Conservation (phyloP, 768 basidiomycete genomes). For the Mycena venus region DNA sequence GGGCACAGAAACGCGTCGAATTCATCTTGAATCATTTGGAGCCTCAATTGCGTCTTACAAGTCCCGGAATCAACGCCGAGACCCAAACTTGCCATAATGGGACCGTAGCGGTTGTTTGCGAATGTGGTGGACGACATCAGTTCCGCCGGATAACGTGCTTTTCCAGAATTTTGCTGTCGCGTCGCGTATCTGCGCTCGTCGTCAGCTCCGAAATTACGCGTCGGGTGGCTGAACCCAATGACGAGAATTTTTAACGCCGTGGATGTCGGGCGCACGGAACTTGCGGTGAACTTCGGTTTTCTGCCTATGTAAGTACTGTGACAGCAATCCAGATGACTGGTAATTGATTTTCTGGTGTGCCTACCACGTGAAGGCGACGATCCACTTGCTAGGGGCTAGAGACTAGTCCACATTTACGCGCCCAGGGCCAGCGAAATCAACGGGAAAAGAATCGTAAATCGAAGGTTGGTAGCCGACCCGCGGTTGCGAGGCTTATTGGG, state of each 20-base stretch:
- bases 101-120: slow-evolving; percentile 22
- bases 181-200: not conserved
- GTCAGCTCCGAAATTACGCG: not conserved
- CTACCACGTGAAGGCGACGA: not conserved
- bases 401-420: not conserved
- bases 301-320: no score
- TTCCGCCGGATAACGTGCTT: not conserved
- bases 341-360: not conserved
- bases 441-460: not conserved
- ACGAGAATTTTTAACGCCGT: no score
- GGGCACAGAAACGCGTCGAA: no score
- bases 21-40: no score
- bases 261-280: no score
- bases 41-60: no score
- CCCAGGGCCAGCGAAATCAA: not conserved
- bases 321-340: no score
- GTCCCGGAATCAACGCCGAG: no score
- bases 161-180: not conserved
- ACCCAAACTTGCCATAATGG: not conserved
- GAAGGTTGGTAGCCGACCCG: not conserved
- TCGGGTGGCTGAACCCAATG: no score
- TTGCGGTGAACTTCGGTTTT: no score
- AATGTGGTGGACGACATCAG: not conserved
- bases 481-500: not conserved
- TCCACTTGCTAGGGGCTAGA: not conserved